phyloP scores from a whole-genome alignment of 352 stramenopile species.

The Blastocystis hominis region DNA sequence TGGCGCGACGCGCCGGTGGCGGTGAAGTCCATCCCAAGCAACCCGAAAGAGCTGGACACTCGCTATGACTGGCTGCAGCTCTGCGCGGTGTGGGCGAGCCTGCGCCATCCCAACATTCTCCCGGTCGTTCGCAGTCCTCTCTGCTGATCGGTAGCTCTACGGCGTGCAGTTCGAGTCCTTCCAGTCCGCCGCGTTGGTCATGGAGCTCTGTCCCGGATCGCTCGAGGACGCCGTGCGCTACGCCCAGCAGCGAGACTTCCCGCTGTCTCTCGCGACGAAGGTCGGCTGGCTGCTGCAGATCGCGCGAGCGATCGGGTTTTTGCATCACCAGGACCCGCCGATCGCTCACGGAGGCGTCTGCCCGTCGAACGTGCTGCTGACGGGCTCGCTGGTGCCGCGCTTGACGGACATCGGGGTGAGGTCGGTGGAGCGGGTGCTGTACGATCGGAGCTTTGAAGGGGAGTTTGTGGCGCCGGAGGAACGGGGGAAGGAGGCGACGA shows the following conservation, averaged over 20 bases:
- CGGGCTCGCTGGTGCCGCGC: neutral
- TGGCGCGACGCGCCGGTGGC: neutral
- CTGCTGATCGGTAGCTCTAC: neutral
- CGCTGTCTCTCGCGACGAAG: neutral
- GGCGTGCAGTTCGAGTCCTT: neutral
- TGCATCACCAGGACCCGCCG: neutral
- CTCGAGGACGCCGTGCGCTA: neutral
- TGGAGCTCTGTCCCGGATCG: neutral
- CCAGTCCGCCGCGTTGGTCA: neutral
- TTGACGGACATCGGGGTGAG: neutral
- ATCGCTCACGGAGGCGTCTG: neutral
- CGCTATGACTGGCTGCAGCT: neutral
- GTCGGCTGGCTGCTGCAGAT: neutral
- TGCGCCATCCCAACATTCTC: neutral
- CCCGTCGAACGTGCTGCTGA: neutral
- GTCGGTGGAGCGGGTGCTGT: neutral
- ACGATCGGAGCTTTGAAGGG: neutral
- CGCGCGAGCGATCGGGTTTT: neutral
- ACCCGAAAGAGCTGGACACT: neutral
- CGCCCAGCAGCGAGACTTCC: neutral
- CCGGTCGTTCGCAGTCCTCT: neutral
- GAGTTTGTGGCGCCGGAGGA: neutral
- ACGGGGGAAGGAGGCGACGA: no score
- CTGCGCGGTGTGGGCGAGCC: neutral
- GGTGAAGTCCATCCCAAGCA: neutral